phyloP scores from a whole-genome alignment of 2,329 filamentous ascomycete genomes.

The Canariomyces notabilis region DNA sequence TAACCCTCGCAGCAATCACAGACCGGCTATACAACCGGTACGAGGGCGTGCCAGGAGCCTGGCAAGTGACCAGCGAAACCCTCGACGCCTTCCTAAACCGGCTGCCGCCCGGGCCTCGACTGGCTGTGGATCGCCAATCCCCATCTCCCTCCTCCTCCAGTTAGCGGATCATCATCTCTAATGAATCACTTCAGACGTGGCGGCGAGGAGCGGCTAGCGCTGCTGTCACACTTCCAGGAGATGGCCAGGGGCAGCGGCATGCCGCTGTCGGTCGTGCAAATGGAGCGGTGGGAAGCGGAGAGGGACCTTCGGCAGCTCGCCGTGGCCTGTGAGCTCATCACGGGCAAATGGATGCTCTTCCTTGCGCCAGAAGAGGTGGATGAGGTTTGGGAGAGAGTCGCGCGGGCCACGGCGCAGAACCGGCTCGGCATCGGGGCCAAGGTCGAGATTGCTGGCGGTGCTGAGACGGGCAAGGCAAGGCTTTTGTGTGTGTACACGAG shows the following conservation, averaged over 20 bases:
- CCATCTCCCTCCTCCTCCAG: constrained; percentile 38
- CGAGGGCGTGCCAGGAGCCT: constrained; percentile 48
- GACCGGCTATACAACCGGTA: constrained; percentile 53
- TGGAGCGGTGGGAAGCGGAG: constrained; percentile 44
- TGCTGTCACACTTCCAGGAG: constrained; percentile 39
- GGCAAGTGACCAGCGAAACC: constrained; percentile 44
- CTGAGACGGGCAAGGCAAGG: constrained; percentile 41
- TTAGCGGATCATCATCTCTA: constrained; percentile 27
- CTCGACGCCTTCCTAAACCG: constrained; percentile 55
- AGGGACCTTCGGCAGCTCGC: constrained; percentile 58
- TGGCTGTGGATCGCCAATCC: constrained; percentile 72
- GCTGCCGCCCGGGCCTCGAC: constrained; percentile 46
- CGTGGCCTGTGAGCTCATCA: constrained; percentile 49
- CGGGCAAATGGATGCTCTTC: constrained; percentile 81
- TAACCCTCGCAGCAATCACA: constrained; percentile 1
- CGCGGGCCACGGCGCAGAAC: constrained; percentile 60
- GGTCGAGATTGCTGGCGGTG: constrained; percentile 59
- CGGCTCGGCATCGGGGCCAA: constrained; percentile 70
- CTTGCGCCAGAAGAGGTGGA: constrained; percentile 50
- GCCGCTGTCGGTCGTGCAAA: constrained; percentile 38
- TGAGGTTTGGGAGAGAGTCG: constrained; percentile 61
- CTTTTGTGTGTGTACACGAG: constrained; percentile 75
- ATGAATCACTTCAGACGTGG: constrained; percentile 46
- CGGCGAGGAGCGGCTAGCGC: constrained; percentile 46
- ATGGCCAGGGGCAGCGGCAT: constrained; percentile 39